A percentile compares a stretch with the other conserved stretches of the same genome.
Conservation (phyloP, 192 early-diverging fungal species). For the Coemansia sp. region DNA sequence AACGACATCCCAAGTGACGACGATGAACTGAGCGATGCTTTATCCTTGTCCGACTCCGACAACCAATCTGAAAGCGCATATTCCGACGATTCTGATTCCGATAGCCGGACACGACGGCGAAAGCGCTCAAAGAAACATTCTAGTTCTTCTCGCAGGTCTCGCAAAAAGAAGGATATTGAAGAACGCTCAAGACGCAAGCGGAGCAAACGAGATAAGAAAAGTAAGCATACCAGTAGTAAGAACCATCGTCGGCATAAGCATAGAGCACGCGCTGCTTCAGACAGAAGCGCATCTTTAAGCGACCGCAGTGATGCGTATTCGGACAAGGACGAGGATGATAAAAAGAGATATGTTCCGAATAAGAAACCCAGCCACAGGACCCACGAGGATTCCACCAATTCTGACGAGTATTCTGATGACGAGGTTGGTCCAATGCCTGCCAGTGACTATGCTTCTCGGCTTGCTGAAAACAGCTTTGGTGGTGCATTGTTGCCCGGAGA, state of each 20-base stretch:
- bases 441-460: slow-evolving; percentile 1
- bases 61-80: background rate
- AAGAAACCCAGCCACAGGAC: background rate
- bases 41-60: background rate
- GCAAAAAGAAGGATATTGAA: slow-evolving; percentile 2
- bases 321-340: background rate
- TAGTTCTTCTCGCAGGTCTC: background rate
- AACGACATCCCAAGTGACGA: slow-evolving; percentile 16
- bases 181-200: slow-evolving; percentile 28
- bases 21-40: background rate
- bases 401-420: slow-evolving; percentile 16
- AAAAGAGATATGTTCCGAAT: background rate
- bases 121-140: slow-evolving; percentile 7
- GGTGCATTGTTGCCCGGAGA: slow-evolving; percentile 84
- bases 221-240: background rate
- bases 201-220: slow-evolving; percentile 4
- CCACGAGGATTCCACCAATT: background rate
- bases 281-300: slow-evolving; percentile 11
- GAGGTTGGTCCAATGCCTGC: slow-evolving; percentile 29
- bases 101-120: background rate
- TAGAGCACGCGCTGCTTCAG: slow-evolving; percentile 4
- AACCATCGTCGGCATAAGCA: slow-evolving; percentile 10
- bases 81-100: slow-evolving; percentile 1
- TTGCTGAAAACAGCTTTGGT: slow-evolving; percentile 62
- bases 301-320: slow-evolving; percentile 1